These are phyloP conservation scores for Neurospora sp. DNA, from an alignment of 495 filamentous ascomycete species.

Conservation along the genomic window DNA sequence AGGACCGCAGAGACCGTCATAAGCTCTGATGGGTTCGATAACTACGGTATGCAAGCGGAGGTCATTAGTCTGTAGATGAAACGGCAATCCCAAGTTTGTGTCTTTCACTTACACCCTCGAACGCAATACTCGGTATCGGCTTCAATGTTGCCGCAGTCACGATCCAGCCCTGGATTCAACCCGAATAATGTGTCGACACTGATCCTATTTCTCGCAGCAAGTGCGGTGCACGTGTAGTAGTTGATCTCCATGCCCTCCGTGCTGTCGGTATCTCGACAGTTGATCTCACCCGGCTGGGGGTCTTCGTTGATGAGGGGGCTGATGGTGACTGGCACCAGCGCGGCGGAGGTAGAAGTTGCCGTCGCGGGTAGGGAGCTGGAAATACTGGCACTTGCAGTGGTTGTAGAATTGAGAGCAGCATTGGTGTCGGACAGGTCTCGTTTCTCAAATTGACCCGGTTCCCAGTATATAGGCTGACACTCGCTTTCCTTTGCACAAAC, in stretches of 20 bases:
- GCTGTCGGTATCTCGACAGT: constrained; percentile 7
- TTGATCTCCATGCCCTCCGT: constrained; percentile 9
- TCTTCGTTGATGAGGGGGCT: neutral
- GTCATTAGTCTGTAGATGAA: neutral
- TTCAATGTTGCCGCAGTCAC: constrained; percentile 16
- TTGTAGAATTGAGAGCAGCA: too few relatives aligned
- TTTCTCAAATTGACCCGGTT: too few relatives aligned
- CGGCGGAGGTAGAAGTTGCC: too few relatives aligned
- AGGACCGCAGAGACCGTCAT: constrained; percentile 19
- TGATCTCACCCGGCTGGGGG: constrained; percentile 7
- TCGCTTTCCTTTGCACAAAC: too few relatives aligned
- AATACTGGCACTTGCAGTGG: too few relatives aligned
- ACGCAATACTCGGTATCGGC: constrained; percentile 20
- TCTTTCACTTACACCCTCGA: constrained; percentile 12
- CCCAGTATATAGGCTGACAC: too few relatives aligned
- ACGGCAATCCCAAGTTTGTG: neutral
- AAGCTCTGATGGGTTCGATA: constrained; percentile 15
- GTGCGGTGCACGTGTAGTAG: constrained; percentile 12
- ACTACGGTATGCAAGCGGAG: constrained; percentile 1
- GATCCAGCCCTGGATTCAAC: constrained; percentile 14
- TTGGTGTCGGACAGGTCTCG: too few relatives aligned
- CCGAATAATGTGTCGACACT: constrained; percentile 12
- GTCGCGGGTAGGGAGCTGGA: too few relatives aligned
- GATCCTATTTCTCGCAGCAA: constrained; percentile 9
- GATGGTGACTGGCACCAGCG: neutral